Evolutionary conservation across 352 stramenopile species (phyloP).

Genomic region (Phytophthora boehmeriae): DNA sequence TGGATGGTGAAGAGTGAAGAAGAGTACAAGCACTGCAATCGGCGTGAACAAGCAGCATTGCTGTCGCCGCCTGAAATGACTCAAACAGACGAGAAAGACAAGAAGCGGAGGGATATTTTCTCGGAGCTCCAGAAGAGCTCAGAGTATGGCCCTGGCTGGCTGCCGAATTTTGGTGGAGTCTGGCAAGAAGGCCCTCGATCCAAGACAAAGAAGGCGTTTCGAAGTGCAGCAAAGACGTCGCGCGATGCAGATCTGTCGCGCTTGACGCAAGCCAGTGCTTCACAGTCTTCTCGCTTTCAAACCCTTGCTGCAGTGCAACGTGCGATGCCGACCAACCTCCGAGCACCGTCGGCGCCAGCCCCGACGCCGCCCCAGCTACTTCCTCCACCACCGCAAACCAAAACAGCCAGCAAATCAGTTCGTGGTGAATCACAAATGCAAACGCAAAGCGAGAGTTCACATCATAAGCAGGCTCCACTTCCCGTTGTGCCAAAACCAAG

Average conservation of each 20-base stretch:
- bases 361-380: neutral
- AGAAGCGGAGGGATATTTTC: conserved; percentile 43
- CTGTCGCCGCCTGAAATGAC: neutral
- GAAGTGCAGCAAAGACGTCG: conserved; percentile 18
- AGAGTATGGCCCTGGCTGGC: conserved; percentile 49
- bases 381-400: neutral
- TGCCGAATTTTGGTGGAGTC: conserved; percentile 80
- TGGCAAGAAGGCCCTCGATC: conserved; percentile 74
- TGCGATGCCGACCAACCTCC: neutral
- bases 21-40: conserved; percentile 71
- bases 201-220: conserved; percentile 65
- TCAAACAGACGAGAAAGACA: neutral
- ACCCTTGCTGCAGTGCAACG: neutral
- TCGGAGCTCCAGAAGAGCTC: conserved; percentile 29
- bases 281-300: neutral
- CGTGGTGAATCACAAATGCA: neutral
- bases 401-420: neutral
- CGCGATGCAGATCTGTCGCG: conserved; percentile 6
- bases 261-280: neutral
- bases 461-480: neutral
- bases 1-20: conserved; percentile 79
- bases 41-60: conserved; percentile 17
- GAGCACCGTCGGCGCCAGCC: too few species aligned
- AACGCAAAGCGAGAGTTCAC: conserved; percentile 1
- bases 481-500: conserved; percentile 1